phyloP scores from a whole-genome alignment of 495 filamentous ascomycete species.

The Penicillium maclennaniae region DNA sequence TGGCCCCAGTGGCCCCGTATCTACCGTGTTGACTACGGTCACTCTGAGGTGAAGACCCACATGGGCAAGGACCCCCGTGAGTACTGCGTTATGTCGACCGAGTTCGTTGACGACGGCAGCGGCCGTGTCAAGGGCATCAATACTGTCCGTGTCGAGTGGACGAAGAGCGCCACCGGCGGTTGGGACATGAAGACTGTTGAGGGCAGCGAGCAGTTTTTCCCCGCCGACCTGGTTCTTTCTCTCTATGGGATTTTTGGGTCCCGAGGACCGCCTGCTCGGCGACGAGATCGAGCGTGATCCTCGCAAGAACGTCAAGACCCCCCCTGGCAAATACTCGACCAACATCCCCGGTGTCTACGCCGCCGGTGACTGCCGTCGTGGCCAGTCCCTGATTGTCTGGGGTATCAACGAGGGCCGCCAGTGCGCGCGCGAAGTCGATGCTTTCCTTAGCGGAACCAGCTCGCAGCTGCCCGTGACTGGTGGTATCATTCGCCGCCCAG shows the following conservation, averaged over 20 bases:
- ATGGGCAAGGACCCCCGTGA: conserved; percentile 97
- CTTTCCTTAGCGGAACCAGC: conserved; percentile 72
- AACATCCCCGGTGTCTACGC: conserved; percentile 90
- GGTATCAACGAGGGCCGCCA: conserved; percentile 98
- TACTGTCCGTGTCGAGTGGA: conserved; percentile 96
- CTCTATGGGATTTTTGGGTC: conserved; percentile 98
- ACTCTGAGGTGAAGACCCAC: conserved; percentile 94
- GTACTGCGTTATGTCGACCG: conserved; percentile 98
- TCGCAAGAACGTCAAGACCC: conserved; percentile 97
- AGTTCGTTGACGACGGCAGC: conserved; percentile 89
- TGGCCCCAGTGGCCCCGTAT: conserved; percentile 99
- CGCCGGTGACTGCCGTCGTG: conserved; percentile 93
- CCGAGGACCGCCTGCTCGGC: conserved; percentile 84
- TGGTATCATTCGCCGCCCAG: conserved; percentile 84
- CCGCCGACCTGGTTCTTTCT: conserved; percentile 94
- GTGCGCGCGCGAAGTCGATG: conserved; percentile 89
- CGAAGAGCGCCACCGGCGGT: conserved; percentile 80
- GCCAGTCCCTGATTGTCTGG: conserved; percentile 96
- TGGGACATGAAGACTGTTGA: conserved; percentile 99
- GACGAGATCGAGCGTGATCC: conserved; percentile 86
- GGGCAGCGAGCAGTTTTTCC: conserved; percentile 94
- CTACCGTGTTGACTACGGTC: conserved; percentile 97
- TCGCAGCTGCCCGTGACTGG: conserved; percentile 88
- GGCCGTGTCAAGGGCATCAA: conserved; percentile 96
- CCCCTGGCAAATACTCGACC: conserved; percentile 82